Percentiles rank a stretch among this genome's conserved stretches.
These are phyloP conservation scores for Colletotrichum eleusines DNA, from an alignment of 2,329 filamentous ascomycete genomes.

Conservation along the genomic window DNA sequence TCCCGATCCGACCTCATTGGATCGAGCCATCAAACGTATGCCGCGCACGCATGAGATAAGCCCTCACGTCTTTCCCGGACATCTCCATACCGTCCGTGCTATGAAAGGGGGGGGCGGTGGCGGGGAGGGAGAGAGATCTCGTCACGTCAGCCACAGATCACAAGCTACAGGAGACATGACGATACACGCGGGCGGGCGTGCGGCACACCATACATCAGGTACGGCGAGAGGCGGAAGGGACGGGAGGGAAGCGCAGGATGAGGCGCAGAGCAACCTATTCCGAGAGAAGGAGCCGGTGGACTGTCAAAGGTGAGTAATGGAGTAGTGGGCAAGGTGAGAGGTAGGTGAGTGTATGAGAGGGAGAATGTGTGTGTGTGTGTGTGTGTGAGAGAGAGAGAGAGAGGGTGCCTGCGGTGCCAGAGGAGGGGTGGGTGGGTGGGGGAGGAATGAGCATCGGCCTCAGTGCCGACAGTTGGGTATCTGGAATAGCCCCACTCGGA, in stretches of 20 bases:
- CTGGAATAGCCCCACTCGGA: constrained; percentile 21
- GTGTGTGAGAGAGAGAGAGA: background rate
- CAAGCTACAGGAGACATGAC: constrained; percentile 6
- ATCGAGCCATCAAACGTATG: constrained; percentile 1
- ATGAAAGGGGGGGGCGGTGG: background rate
- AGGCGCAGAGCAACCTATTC: background rate
- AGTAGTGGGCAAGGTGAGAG: constrained; percentile 2
- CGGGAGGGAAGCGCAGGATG: background rate
- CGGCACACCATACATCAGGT: background rate
- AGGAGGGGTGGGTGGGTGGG: too few species aligned
- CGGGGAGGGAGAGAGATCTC: background rate
- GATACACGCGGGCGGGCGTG: background rate
- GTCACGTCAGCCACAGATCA: constrained; percentile 39
- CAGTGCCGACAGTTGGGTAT: constrained; percentile 24
- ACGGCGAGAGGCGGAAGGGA: background rate
- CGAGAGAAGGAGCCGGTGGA: background rate
- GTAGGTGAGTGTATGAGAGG: constrained; percentile 8
- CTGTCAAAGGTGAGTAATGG: background rate
- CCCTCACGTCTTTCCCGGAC: constrained; percentile 38
- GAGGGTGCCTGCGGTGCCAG: background rate
- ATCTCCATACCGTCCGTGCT: constrained; percentile 41
- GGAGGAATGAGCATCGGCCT: constrained; percentile 24
- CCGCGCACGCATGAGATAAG: constrained; percentile 24
- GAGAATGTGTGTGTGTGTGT: background rate
- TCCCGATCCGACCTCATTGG: background rate